Evolutionary conservation across 202 grass and related monocot genomes (phyloP), one percentile per base, ranked within the genome.

Genomic region (Digitaria exilis): DNA sequence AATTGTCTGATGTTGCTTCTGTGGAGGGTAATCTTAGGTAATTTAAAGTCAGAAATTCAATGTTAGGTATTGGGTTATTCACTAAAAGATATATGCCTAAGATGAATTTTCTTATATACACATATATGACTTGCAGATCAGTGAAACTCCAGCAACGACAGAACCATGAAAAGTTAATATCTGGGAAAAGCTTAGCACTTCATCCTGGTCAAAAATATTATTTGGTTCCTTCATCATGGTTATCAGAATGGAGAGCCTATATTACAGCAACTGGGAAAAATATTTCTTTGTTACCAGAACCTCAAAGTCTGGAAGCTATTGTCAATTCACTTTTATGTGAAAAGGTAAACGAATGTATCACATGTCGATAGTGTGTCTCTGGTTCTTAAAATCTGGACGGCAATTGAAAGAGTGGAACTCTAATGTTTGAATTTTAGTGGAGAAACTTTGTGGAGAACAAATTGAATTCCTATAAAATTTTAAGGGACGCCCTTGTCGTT

Each of bases 181-280:
- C 86, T 62, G 93, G 89, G 60, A 99, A 96, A 96, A 89, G 84
- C 43, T 78, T 89, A 58, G 21, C 73, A 80, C 91, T 99, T 85
- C 34, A 80, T 50, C 80, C 87, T 69, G 91, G 82, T 64, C 74
- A 92, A 87, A 99, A 92, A 54, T 99, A 96, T 78, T 96, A 84
- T 77, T 87, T 96, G 69, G 51, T 99, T 73, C 96, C 96, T 76
- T 90, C 93, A 42, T 89, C 89, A 65, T 99, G 96, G 96, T 73
- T 99, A 58, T 85, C 86, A 82, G 87, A 99, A 46, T 99, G 93
- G 96, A 94, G 84, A 89, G 56, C 93, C 82, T 99, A 96, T 87
- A 68, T 96, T 72, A 92, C 89, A 74, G 86, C 93, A 22, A 96
- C 93, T 14, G 91, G 93, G 29, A 99, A 96, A 87, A 99, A 96